phyloP scores from a whole-genome alignment of 192 early-diverging fungal species.

The Spinellus fusiger region DNA sequence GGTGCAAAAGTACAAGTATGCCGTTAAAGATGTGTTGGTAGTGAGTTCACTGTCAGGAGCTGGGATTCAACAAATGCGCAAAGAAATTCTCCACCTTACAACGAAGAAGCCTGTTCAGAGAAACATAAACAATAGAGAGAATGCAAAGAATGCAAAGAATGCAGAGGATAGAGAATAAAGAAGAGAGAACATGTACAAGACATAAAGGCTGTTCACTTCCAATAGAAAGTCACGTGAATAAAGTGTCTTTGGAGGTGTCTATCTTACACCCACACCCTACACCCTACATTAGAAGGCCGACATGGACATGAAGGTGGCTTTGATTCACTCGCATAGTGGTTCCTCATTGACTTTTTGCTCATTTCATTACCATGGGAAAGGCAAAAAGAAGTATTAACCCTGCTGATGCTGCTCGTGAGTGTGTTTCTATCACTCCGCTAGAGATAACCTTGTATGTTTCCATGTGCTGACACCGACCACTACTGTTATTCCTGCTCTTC shows the following conservation, averaged over 20 bases:
- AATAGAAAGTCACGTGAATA: too few species aligned
- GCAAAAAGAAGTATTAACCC: conserved; percentile 29
- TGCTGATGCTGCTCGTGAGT: conserved; percentile 29
- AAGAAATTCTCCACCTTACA: conserved; percentile 64
- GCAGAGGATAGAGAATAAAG: too few species aligned
- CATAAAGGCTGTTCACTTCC: too few species aligned
- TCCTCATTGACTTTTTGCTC: too few species aligned
- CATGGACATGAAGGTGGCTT: neutral
- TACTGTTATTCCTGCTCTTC: neutral
- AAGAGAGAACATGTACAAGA: too few species aligned
- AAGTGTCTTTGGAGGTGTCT: too few species aligned
- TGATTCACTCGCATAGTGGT: too few species aligned
- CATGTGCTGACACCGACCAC: neutral
- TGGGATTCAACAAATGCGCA: conserved; percentile 65
- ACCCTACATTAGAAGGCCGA: neutral
- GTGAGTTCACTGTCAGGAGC: conserved; percentile 52
- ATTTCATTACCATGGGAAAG: conserved; percentile 14
- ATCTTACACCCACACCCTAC: neutral
- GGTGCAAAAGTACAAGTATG: conserved; percentile 26
- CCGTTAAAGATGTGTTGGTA: conserved; percentile 46
- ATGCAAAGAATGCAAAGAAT: too few species aligned
- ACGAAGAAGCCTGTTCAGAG: too few species aligned
- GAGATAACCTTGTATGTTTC: neutral
- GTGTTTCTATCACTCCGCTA: neutral
- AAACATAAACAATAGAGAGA: too few species aligned